A percentile compares a stretch with the other conserved stretches of the same genome.
Evolutionary conservation across 768 basidiomycete genomes (phyloP).

Genomic region (Pleurotus cornucopiae): DNA sequence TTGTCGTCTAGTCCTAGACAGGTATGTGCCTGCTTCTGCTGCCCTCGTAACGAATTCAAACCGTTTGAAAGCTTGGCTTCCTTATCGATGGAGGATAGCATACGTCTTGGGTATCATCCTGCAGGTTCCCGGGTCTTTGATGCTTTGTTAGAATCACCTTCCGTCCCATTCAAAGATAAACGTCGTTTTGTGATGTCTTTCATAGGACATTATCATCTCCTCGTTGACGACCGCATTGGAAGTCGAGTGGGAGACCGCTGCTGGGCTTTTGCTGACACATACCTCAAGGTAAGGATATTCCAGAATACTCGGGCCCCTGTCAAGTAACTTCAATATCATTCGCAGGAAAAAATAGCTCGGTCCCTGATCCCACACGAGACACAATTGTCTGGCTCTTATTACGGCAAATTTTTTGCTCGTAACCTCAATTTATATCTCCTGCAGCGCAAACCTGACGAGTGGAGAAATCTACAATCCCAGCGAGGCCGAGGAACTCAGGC

Average conservation of each 20-base stretch:
- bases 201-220: slow-evolving; percentile 71
- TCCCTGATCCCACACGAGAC: slow-evolving; percentile 72
- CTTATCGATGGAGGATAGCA: slow-evolving; percentile 53
- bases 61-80: slow-evolving; percentile 46
- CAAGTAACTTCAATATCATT: too few species aligned
- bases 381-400: slow-evolving; percentile 70
- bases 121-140: slow-evolving; percentile 81
- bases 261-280: slow-evolving; percentile 90
- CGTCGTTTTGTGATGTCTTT: slow-evolving; percentile 70
- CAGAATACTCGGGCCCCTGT: too few species aligned
- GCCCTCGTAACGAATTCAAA: background rate
- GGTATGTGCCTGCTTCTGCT: slow-evolving; percentile 38
- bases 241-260: slow-evolving; percentile 88
- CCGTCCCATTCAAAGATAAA: slow-evolving; percentile 60
- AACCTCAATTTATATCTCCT: slow-evolving; percentile 77
- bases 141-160: slow-evolving; percentile 62
- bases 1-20: slow-evolving; percentile 64
- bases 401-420: slow-evolving; percentile 83
- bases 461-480: slow-evolving; percentile 70
- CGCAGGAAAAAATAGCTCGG: slow-evolving; percentile 87
- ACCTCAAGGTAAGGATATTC: slow-evolving; percentile 63
- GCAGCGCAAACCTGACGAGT: slow-evolving; percentile 76
- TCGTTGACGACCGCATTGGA: slow-evolving; percentile 89
- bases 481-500: slow-evolving; percentile 14
- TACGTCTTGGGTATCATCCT: slow-evolving; percentile 47